phyloP scores from a whole-genome alignment of 768 basidiomycete genomes.

The Hemileccinum rubropunctum region DNA sequence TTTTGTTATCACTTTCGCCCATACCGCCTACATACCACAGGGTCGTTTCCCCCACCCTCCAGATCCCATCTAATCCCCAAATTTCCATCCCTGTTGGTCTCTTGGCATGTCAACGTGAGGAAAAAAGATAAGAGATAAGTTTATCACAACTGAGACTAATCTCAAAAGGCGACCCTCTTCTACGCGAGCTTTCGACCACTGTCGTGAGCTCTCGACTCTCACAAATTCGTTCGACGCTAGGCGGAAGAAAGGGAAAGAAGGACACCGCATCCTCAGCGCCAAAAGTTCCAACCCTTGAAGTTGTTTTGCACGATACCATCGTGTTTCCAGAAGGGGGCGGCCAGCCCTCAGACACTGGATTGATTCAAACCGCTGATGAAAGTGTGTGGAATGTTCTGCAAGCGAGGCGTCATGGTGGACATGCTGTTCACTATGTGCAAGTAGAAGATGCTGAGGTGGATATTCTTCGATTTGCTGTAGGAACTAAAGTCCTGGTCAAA shows the following conservation, averaged over 20 bases:
- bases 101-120: constrained; percentile 73
- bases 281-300: constrained; percentile 52
- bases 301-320: constrained; percentile 72
- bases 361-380: constrained; percentile 45
- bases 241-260: constrained; percentile 55
- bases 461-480: constrained; percentile 48
- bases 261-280: constrained; percentile 44
- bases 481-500: constrained; percentile 49
- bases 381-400: constrained; percentile 57
- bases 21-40: constrained; percentile 64
- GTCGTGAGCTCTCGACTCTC: constrained; percentile 51
- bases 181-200: constrained; percentile 53
- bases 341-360: constrained; percentile 74
- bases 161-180: constrained; percentile 63
- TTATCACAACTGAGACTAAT: constrained; percentile 7
- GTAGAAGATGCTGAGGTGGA: constrained; percentile 38
- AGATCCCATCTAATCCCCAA: constrained; percentile 48
- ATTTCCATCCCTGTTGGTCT: constrained; percentile 69
- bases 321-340: constrained; percentile 85
- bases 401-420: constrained; percentile 65
- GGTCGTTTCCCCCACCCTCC: constrained; percentile 57
- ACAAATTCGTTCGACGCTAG: constrained; percentile 38
- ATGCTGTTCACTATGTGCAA: constrained; percentile 72
- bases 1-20: constrained; percentile 39
- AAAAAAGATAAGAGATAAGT: constrained; percentile 3